Percentiles rank a stretch among this genome's conserved stretches.
Evolutionary conservation across 768 basidiomycete genomes (phyloP).

Genomic region (Tricholomella constricta): DNA sequence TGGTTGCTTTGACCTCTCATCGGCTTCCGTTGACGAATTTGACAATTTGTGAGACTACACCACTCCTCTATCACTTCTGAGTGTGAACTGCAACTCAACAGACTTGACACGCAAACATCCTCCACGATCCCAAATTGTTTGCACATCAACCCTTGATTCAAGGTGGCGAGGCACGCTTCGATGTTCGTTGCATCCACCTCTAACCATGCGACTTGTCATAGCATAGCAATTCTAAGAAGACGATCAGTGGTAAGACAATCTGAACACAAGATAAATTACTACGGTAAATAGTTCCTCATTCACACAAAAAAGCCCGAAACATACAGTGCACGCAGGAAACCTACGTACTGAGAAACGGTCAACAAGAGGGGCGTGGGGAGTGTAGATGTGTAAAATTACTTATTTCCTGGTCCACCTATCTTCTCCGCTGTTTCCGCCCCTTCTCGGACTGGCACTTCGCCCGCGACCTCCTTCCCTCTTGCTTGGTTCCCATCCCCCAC

Average conservation of each 20-base stretch:
- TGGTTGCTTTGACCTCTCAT: background rate
- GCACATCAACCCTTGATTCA: background rate
- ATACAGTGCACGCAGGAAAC: background rate
- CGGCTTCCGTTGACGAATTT: background rate
- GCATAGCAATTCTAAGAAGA: background rate
- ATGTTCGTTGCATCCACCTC: background rate
- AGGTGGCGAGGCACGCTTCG: no score
- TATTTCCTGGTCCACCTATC: slow-evolving; percentile 76
- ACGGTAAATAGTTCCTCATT: background rate
- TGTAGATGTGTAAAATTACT: slow-evolving; percentile 1
- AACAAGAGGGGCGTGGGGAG: background rate
- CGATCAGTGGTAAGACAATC: background rate
- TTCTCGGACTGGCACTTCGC: slow-evolving; percentile 73
- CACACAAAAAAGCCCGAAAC: background rate
- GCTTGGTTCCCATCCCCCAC: slow-evolving; percentile 83
- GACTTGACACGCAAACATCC: background rate
- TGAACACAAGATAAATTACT: slow-evolving; percentile 4
- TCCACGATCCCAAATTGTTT: background rate
- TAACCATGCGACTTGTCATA: no score
- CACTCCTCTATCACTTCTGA: background rate
- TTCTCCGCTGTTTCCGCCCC: slow-evolving; percentile 67
- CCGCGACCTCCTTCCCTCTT: slow-evolving; percentile 66
- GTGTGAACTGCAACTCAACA: background rate
- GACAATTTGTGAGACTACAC: background rate
- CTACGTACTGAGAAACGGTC: slow-evolving; percentile 5